phyloP scores from a whole-genome alignment of 495 filamentous ascomycete genomes.

The Penicillium malachiteum region DNA sequence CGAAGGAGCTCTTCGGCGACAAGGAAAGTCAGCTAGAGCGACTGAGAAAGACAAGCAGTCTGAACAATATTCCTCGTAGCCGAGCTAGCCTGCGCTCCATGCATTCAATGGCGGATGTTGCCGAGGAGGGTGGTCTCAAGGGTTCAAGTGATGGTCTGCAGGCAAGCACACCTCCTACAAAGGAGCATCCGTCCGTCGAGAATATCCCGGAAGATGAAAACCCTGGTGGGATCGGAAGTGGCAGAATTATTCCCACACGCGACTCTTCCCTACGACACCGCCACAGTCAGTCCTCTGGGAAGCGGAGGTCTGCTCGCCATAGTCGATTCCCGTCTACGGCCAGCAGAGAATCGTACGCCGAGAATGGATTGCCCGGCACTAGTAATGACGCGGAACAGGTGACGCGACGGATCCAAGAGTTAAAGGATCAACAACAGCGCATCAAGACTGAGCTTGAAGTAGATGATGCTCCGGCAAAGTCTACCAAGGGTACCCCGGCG shows the following conservation, averaged over 20 bases:
- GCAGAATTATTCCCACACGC: constrained; percentile 59
- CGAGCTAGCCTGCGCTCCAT: constrained; percentile 44
- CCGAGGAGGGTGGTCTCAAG: constrained; percentile 34
- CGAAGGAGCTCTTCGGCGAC: constrained; percentile 37
- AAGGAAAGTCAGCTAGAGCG: constrained; percentile 36
- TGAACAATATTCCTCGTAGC: constrained; percentile 40
- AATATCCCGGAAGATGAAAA: constrained; percentile 31
- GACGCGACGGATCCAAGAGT: constrained; percentile 48
- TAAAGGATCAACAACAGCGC: constrained; percentile 51
- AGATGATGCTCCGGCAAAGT: constrained; percentile 34
- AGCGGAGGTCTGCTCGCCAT: constrained; percentile 36
- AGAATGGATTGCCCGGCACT: constrained; percentile 33
- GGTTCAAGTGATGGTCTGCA: constrained; percentile 20
- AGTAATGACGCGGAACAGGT: constrained; percentile 46
- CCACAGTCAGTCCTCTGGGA: constrained; percentile 43
- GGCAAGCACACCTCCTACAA: constrained; percentile 26
- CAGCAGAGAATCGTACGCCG: constrained; percentile 35
- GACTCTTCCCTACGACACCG: constrained; percentile 64
- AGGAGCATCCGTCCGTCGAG: constrained; percentile 27
- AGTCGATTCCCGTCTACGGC: constrained; percentile 41
- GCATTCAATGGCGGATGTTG: constrained; percentile 47
- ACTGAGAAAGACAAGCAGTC: constrained; percentile 36
- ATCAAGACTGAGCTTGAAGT: constrained; percentile 42
- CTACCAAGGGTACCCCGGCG: constrained; percentile 27
- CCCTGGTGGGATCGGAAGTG: constrained; percentile 47